Evolutionary conservation across 345 rosid genomes (phyloP), one percentile per base, ranked within the genome.

Genomic region (Syzygium aqueum): DNA sequence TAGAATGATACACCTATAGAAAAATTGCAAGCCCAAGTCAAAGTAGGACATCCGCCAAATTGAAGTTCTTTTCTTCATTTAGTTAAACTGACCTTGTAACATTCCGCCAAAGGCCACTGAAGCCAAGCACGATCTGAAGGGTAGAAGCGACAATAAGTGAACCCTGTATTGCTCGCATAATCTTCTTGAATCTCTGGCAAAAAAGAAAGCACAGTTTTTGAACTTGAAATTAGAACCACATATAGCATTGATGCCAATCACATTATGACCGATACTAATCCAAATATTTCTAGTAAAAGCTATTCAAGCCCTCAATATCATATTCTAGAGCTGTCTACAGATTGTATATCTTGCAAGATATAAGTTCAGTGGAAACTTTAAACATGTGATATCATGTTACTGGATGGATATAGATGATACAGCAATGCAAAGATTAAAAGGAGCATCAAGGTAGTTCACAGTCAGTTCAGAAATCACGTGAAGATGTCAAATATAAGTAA

Each of bases 21-120:
- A 49, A 53, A 86, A 57, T 73, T 87, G 21, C 85, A 43, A 56
- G 30, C 27, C 51, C 53, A 43, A 33, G 51, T 84, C 56, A 37
- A 28, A 27, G 85, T 33, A 33, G 80, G 80, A 73, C 80, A 5
- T 73, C 25, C 46, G 5, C 46, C 49, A 19, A 73, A 37, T 73
- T 33, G 2, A 73, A 73, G 27, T 73, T 73, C 19, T 33, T 73
- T 73, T 37, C 80, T 25, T 40, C 23, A 21, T 43, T 28, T 77
- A 84, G 85, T 77, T 80, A 86, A 88, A 88, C 93, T 61, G 82
- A 98, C 99, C 99, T 94, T 40, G 95, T 49, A 65, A 98, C 99
- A 88, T 95, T 96, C 84, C 97, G 97, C 99, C 99, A 98, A 85
- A 98, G 98, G 82, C 99, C 99, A 90, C 98, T 98, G 91, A 98